Conservation (phyloP, 2,329 filamentous ascomycete genomes). For the Nothophoma quercina region DNA sequence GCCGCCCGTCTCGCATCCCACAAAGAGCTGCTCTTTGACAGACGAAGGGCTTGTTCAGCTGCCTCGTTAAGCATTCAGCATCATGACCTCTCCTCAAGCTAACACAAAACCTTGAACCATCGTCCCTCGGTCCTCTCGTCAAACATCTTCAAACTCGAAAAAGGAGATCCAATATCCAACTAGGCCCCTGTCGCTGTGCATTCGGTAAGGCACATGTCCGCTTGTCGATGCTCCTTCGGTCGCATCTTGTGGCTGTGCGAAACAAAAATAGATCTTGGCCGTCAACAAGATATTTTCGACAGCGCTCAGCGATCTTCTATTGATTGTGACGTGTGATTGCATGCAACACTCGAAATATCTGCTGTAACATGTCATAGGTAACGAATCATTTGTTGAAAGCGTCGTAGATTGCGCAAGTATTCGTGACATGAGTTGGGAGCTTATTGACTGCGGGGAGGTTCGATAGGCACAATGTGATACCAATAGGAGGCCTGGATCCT, state of each 20-base stretch:
- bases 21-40: constrained; percentile 2
- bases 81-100: neutral
- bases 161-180: constrained; percentile 2
- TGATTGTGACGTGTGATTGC: constrained; percentile 12
- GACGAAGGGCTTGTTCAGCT: constrained; percentile 12
- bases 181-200: constrained; percentile 10
- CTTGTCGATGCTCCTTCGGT: constrained; percentile 12
- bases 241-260: constrained; percentile 19
- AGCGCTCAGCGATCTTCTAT: constrained; percentile 12
- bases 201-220: constrained; percentile 10
- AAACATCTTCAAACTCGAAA: neutral
- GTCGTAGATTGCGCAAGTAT: neutral
- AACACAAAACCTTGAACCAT: neutral
- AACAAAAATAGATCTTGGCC: constrained; percentile 19
- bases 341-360: constrained; percentile 6
- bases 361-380: neutral
- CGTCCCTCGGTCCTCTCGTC: neutral
- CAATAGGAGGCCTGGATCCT: neutral
- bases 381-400: neutral
- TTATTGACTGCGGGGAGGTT: neutral
- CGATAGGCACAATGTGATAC: neutral
- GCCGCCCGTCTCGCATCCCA: constrained; percentile 11
- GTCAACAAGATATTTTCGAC: constrained; percentile 17
- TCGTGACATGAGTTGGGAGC: neutral
- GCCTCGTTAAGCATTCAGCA: neutral